Conservation (phyloP, 2,329 filamentous ascomycete genomes). For the Diaporthe vexans region DNA sequence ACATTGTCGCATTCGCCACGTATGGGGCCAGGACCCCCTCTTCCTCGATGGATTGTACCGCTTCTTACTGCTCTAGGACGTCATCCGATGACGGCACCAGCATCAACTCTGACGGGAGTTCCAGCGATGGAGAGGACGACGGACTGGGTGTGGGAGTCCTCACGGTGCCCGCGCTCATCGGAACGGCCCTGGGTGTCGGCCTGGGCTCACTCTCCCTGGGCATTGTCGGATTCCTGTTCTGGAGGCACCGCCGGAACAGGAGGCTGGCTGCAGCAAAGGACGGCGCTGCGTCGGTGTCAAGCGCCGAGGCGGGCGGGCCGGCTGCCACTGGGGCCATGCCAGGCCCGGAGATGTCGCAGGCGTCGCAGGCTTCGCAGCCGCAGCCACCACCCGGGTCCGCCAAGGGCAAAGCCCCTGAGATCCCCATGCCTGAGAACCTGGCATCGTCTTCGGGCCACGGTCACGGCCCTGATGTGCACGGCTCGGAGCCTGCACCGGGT, state of each 20-base stretch:
- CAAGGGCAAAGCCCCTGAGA: conserved; percentile 35
- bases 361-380: conserved; percentile 7
- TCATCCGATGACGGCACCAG: not conserved
- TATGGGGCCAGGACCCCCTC: conserved; percentile 48
- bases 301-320: not conserved
- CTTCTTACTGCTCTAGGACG: conserved; percentile 25
- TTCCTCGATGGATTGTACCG: conserved; percentile 44
- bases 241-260: conserved; percentile 37
- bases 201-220: conserved; percentile 28
- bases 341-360: conserved; percentile 32
- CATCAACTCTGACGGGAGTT: not conserved
- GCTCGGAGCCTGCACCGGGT: not conserved
- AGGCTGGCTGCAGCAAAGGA: conserved; percentile 5
- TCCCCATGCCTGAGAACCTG: conserved; percentile 6
- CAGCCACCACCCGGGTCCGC: not conserved
- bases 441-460: not conserved
- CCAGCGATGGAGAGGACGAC: not conserved
- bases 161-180: conserved; percentile 37
- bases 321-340: not conserved
- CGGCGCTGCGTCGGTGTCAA: not conserved
- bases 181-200: conserved; percentile 34
- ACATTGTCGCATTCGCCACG: conserved; percentile 48
- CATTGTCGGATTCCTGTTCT: conserved; percentile 29
- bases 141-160: not conserved
- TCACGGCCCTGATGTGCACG: not conserved